Conservation (phyloP, 768 basidiomycete genomes). For the Amanita subjunquillea region DNA sequence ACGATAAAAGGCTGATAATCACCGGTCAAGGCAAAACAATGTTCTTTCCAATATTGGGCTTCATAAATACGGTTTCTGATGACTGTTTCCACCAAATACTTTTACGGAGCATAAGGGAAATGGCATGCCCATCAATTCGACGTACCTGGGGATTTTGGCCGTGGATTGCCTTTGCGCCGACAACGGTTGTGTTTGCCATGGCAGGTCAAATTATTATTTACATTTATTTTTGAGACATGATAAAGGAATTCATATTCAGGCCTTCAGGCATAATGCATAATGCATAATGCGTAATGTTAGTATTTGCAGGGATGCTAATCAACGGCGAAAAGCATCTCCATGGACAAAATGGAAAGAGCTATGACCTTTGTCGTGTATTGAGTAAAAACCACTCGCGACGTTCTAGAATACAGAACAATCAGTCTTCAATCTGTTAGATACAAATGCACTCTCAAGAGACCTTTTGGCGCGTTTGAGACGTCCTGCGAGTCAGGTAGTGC, state of each 20-base stretch:
- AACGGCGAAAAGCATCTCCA: too few species aligned
- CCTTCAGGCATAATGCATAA: too few species aligned
- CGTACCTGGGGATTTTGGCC: slow-evolving; percentile 93
- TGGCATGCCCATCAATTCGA: background rate
- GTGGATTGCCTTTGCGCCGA: slow-evolving; percentile 83
- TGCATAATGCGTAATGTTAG: too few species aligned
- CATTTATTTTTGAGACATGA: background rate
- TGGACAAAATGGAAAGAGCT: too few species aligned
- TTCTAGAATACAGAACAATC: too few species aligned
- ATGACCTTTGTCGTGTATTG: too few species aligned
- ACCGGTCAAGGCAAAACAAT: slow-evolving; percentile 96
- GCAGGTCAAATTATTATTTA: slow-evolving; percentile 10
- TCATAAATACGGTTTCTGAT: slow-evolving; percentile 96
- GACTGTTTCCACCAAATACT: slow-evolving; percentile 94
- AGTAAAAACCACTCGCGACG: background rate
- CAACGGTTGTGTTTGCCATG: slow-evolving; percentile 92
- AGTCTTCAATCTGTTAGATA: too few species aligned
- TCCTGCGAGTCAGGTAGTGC: too few species aligned
- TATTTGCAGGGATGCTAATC: too few species aligned
- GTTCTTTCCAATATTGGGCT: slow-evolving; percentile 93
- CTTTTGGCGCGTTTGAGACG: too few species aligned
- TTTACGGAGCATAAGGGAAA: slow-evolving; percentile 13
- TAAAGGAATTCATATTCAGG: too few species aligned
- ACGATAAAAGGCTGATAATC: slow-evolving; percentile 8
- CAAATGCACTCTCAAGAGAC: too few species aligned